Percentiles rank a stretch among this genome's conserved stretches.
Conservation (phyloP, 768 basidiomycete genomes). For the Chalciporus chontae region DNA sequence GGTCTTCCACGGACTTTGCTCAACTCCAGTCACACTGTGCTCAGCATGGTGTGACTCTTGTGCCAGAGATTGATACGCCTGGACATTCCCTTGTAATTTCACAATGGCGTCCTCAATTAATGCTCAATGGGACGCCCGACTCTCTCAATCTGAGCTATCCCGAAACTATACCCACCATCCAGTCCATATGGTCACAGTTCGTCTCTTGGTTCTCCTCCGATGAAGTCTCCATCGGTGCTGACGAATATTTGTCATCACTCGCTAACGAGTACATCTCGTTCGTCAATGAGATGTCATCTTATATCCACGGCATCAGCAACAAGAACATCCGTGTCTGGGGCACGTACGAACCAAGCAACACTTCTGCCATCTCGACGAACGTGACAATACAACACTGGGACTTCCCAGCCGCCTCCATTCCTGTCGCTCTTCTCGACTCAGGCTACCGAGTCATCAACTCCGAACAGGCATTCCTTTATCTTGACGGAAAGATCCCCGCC, state of each 20-base stretch:
- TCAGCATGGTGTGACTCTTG: constrained; percentile 34
- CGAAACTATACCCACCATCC: constrained; percentile 40
- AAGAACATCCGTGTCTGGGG: constrained; percentile 44
- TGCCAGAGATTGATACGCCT: constrained; percentile 44
- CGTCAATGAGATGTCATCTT: constrained; percentile 41
- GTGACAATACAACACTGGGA: constrained; percentile 47
- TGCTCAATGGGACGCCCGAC: constrained; percentile 33
- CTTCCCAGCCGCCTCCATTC: constrained; percentile 32
- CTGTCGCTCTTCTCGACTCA: constrained; percentile 30
- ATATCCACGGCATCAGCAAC: constrained; percentile 28
- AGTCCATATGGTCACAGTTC: constrained; percentile 41
- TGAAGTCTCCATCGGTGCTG: constrained; percentile 46
- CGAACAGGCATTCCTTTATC: constrained; percentile 34
- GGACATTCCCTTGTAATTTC: constrained; percentile 43
- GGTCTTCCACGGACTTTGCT: constrained; percentile 31
- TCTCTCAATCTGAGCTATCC: constrained; percentile 38
- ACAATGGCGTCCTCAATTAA: constrained; percentile 44
- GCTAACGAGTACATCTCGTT: constrained; percentile 42
- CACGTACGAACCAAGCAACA: constrained; percentile 37
- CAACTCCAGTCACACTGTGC: constrained; percentile 37
- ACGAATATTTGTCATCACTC: constrained; percentile 37
- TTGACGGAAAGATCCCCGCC: constrained; percentile 35
- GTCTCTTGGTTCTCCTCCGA: constrained; percentile 37
- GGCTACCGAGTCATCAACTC: constrained; percentile 38
- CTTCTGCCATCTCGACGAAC: constrained; percentile 34